Percentiles rank a stretch among this genome's conserved stretches.
phyloP scores from a whole-genome alignment of 495 filamentous ascomycete genomes.

The Aspergillus ellipticus region DNA sequence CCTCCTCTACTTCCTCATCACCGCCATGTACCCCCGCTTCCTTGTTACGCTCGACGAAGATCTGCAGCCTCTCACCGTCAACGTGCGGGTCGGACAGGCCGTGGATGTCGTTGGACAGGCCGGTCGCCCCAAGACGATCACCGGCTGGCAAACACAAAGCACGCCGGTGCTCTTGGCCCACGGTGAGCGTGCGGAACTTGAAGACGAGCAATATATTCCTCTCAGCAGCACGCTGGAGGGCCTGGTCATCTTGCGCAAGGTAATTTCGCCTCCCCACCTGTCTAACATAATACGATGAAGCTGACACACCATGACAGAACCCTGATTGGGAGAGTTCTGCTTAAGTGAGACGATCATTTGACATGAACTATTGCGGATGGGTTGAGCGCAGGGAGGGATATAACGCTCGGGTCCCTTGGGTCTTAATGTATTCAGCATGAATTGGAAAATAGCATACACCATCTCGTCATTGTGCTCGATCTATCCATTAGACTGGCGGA shows the following conservation, averaged over 20 bases:
- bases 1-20: constrained; percentile 94
- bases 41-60: constrained; percentile 94
- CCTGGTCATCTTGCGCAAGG: constrained; percentile 94
- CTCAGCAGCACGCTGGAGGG: constrained; percentile 89
- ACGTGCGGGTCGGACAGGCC: constrained; percentile 94
- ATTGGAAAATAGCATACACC: constrained; percentile 21
- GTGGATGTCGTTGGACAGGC: constrained; percentile 98
- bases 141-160: constrained; percentile 98
- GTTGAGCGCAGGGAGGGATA: constrained; percentile 16
- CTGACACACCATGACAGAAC: constrained; percentile 45
- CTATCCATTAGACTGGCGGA: constrained; percentile 4
- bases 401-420: constrained; percentile 27
- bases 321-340: constrained; percentile 50
- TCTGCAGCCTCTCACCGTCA: constrained; percentile 88
- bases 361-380: constrained; percentile 16
- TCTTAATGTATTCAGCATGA: constrained; percentile 42
- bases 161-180: constrained; percentile 90
- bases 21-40: constrained; percentile 96
- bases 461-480: constrained; percentile 1
- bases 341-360: constrained; percentile 27
- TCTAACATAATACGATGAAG: not conserved
- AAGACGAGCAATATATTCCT: constrained; percentile 95
- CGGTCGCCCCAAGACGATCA: constrained; percentile 96
- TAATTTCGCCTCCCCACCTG: constrained; percentile 37
- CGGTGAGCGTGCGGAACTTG: constrained; percentile 92